Conservation (phyloP, 768 basidiomycete genomes). For the Kwoniella bestiolae region DNA sequence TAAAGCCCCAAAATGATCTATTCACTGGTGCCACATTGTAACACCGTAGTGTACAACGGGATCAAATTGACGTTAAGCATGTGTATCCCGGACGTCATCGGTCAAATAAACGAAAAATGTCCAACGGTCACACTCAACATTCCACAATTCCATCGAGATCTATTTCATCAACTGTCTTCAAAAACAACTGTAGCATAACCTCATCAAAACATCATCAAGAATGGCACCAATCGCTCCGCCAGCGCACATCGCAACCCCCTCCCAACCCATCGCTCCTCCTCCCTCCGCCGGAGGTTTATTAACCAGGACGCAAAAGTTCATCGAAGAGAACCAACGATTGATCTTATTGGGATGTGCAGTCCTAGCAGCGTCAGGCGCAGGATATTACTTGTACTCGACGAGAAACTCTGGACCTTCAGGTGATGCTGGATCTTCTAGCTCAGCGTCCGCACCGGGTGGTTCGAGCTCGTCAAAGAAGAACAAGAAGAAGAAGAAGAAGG, state of each 20-base stretch:
- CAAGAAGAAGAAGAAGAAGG: slow-evolving; percentile 68
- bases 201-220: background rate
- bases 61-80: background rate
- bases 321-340: slow-evolving; percentile 72
- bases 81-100: slow-evolving; percentile 21
- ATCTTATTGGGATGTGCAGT: slow-evolving; percentile 72
- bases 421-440: slow-evolving; percentile 25
- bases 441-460: background rate
- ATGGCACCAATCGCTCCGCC: slow-evolving; percentile 32
- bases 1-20: background rate
- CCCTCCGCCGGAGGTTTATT: slow-evolving; percentile 32
- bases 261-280: slow-evolving; percentile 9
- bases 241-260: slow-evolving; percentile 14
- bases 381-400: slow-evolving; percentile 65
- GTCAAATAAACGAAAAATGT: background rate
- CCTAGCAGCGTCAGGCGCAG: slow-evolving; percentile 72
- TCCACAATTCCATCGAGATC: background rate
- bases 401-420: slow-evolving; percentile 17
- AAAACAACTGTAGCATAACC: background rate
- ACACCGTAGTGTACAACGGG: slow-evolving; percentile 6
- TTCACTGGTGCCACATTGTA: slow-evolving; percentile 23
- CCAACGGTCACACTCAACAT: background rate
- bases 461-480: slow-evolving; percentile 57
- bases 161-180: background rate
- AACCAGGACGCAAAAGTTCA: slow-evolving; percentile 44